These are phyloP conservation scores for Mollisiaceae sp. DNA, from an alignment of 2,329 filamentous ascomycete species.

Conservation along the genomic window DNA sequence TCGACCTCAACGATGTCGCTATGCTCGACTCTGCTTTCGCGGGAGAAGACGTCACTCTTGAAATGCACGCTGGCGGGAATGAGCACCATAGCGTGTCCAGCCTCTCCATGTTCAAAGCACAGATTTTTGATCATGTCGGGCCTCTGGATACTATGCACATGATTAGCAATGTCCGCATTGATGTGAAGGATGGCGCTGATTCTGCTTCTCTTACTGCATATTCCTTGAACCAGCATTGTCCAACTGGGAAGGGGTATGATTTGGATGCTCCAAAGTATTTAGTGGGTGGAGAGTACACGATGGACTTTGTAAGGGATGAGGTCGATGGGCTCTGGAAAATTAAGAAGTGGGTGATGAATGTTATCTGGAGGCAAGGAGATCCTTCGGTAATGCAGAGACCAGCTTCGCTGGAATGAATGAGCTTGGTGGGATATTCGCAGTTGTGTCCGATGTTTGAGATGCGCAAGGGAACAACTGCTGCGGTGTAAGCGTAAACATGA, in stretches of 20 bases:
- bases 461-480: too few relatives aligned
- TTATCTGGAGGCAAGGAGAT: slow-evolving; percentile 43
- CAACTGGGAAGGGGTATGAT: slow-evolving; percentile 37
- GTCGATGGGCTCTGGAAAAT: slow-evolving; percentile 46
- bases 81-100: too few relatives aligned
- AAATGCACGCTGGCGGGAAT: background rate
- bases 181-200: slow-evolving; percentile 35
- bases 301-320: slow-evolving; percentile 42
- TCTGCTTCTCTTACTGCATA: slow-evolving; percentile 39
- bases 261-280: slow-evolving; percentile 35
- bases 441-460: too few relatives aligned
- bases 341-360: slow-evolving; percentile 40
- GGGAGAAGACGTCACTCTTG: slow-evolving; percentile 21
- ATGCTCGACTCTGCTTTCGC: slow-evolving; percentile 36
- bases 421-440: too few relatives aligned
- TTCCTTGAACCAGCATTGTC: slow-evolving; percentile 40
- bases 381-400: too few relatives aligned
- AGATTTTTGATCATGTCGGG: slow-evolving; percentile 29
- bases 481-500: too few relatives aligned
- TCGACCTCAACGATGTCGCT: slow-evolving; percentile 33
- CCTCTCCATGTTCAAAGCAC: slow-evolving; percentile 24
- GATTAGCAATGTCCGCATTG: slow-evolving; percentile 42
- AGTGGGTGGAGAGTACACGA: slow-evolving; percentile 39
- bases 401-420: too few relatives aligned
- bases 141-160: slow-evolving; percentile 42